Base-by-base conservation (phyloP, 164 flowering plant species). In the Kingdonia uniflora region DNA sequence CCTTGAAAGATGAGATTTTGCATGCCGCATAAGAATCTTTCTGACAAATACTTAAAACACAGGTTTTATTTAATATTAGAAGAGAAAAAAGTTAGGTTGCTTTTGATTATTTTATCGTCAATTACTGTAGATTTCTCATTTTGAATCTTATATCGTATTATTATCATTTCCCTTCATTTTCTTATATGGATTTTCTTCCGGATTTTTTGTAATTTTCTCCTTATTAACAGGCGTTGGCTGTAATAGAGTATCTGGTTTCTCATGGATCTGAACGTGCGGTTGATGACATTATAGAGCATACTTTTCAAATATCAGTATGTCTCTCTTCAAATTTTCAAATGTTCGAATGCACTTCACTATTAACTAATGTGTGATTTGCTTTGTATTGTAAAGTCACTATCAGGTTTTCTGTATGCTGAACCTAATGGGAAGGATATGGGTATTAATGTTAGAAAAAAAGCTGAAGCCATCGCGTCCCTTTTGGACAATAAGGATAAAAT, bases 261-360 rank as follows among this genome's bases (percentile, higher is more conserved):
- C 74, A 94, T 80, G 99, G 99, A 58, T 81, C 97, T 56, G 97
- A 94, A 51, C 95, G 97, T 54, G 95, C 96, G 11, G 85, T 94
- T 49, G 99, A 94, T 75, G 99, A 94, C 66, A 85, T 94, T 26
- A 69, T 87, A 43, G 99, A 87, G 58, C 97, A 89, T 70, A 85
- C 95, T 59, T 89, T 71, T 58, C 90, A 85, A 65, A 85, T 94
- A 49, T 80, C 97, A 29, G 96, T 88, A 70, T 60, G 80, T 45
- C 37, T 61, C 54, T 56, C 51, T 25, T 33, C 41, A 14, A 13
- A 43, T 24, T 17, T 7, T 2, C 33, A n/a, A 21, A 52, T 7
- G 51, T 45, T 15, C 10, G 12, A 33, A 43, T 29, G 11, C 39
- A 22, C 6, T 15, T 43, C 20, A 33, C 37, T 53, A 14, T 25